A percentile compares a stretch with the other conserved stretches of the same genome.
Evolutionary conservation across 164 flowering plant species (phyloP).

Genomic region (Magnolia officinalis): DNA sequence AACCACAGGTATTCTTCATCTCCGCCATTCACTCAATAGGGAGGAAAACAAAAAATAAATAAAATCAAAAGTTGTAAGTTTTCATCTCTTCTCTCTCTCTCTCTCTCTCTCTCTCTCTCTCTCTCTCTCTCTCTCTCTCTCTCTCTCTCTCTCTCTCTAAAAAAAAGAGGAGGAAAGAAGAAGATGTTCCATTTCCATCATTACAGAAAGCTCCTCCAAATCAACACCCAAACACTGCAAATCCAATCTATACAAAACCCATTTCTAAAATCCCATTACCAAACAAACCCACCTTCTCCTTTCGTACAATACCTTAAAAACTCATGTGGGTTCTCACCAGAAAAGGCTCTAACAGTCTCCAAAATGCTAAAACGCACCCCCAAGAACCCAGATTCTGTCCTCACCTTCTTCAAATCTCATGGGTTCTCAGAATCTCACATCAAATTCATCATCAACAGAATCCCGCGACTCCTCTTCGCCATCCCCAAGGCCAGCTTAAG

Average conservation of each 20-base stretch:
- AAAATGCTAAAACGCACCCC: neutral
- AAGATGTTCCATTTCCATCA: neutral
- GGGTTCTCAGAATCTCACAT: neutral
- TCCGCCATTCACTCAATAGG: too few species aligned
- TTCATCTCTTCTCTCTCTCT: too few species aligned
- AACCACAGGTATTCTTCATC: too few species aligned
- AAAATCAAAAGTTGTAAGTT: too few species aligned
- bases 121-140: too few species aligned
- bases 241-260: neutral
- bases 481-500: too few species aligned
- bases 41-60: too few species aligned
- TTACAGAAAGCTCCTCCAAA: neutral
- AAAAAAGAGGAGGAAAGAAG: too few species aligned
- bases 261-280: neutral
- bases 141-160: too few species aligned
- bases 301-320: neutral
- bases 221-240: neutral
- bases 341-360: neutral
- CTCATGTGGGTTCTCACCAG: constrained; percentile 1
- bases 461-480: too few species aligned
- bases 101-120: too few species aligned
- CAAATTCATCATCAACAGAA: neutral
- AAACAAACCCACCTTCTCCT: neutral
- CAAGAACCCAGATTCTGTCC: neutral
- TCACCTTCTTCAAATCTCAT: neutral